These are phyloP conservation scores for Purpureocillium takamizusanense DNA, from an alignment of 2,329 filamentous ascomycete genomes.

Conservation along the genomic window DNA sequence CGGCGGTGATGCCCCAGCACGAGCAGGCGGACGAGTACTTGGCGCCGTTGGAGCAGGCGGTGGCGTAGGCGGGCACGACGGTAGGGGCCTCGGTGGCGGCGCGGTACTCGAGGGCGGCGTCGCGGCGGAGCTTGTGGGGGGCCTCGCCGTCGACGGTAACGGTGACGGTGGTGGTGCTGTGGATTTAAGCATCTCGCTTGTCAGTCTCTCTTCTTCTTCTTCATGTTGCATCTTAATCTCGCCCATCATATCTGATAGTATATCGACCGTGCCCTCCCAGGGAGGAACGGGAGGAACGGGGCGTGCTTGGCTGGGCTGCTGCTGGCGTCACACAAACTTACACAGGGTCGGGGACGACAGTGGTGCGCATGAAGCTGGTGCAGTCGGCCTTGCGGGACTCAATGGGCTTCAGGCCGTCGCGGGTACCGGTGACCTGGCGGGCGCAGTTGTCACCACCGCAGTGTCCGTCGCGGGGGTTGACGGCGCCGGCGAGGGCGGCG, in stretches of 20 bases:
- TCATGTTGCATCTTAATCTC: no score
- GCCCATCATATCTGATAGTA: no score
- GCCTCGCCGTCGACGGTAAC: conserved; percentile 24
- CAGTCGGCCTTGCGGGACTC: conserved; percentile 28
- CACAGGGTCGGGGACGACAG: conserved; percentile 29
- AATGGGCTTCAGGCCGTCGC: conserved; percentile 23
- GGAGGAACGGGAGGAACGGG: no score
- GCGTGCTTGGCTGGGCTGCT: no score
- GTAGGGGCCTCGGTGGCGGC: conserved; percentile 22
- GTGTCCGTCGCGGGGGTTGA: conserved; percentile 25
- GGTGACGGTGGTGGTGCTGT: conserved; percentile 27
- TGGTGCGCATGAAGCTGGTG: conserved; percentile 29
- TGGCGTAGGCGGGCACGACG: conserved; percentile 30
- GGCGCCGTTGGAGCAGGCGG: conserved; percentile 21
- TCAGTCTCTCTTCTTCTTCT: not conserved
- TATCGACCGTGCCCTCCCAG: no score
- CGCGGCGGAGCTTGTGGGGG: conserved; percentile 17
- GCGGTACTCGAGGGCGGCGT: conserved; percentile 15
- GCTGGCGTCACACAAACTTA: no score
- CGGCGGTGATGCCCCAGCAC: conserved; percentile 34
- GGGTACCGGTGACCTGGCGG: conserved; percentile 34
- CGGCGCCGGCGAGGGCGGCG: conserved; percentile 23
- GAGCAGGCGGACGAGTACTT: conserved; percentile 33
- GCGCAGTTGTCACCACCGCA: conserved; percentile 35
- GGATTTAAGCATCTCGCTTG: not conserved